Evolutionary conservation across 352 stramenopile genomes (phyloP).

Genomic region (Pythium guiyangense): DNA sequence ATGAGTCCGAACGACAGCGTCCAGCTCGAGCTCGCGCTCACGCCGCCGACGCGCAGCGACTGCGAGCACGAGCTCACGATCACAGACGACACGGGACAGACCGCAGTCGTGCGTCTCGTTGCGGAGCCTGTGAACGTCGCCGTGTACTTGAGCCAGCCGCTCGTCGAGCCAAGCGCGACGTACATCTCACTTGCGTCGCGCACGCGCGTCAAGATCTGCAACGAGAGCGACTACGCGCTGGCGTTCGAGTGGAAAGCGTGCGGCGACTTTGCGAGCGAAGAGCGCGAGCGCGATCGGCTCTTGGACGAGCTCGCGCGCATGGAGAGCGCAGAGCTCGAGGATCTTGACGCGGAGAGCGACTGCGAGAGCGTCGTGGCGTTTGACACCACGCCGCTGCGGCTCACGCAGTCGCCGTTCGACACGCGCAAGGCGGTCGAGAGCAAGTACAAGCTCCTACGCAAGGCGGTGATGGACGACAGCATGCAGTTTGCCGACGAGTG

Average conservation of each 20-base stretch:
- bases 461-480: slow-evolving; percentile 83
- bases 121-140: slow-evolving; percentile 85
- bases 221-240: slow-evolving; percentile 90
- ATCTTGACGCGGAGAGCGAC: slow-evolving; percentile 23
- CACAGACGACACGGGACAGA: slow-evolving; percentile 76
- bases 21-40: slow-evolving; percentile 77
- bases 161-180: slow-evolving; percentile 80
- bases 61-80: slow-evolving; percentile 79
- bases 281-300: slow-evolving; percentile 76
- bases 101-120: slow-evolving; percentile 58
- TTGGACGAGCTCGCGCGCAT: slow-evolving; percentile 81
- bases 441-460: slow-evolving; percentile 91
- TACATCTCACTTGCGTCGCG: slow-evolving; percentile 92
- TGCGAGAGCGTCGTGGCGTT: slow-evolving; percentile 28
- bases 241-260: slow-evolving; percentile 93
- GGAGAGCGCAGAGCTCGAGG: slow-evolving; percentile 63
- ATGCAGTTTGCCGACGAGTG: slow-evolving; percentile 94
- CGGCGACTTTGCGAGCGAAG: slow-evolving; percentile 55
- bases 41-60: slow-evolving; percentile 25
- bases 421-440: slow-evolving; percentile 62
- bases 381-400: slow-evolving; percentile 11
- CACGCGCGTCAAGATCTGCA: slow-evolving; percentile 90
- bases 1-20: slow-evolving; percentile 60
- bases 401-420: slow-evolving; percentile 52
- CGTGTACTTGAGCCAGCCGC: slow-evolving; percentile 85